Conservation (phyloP, 805 yeast genomes). For the Saccharomycopsis schoenii region DNA sequence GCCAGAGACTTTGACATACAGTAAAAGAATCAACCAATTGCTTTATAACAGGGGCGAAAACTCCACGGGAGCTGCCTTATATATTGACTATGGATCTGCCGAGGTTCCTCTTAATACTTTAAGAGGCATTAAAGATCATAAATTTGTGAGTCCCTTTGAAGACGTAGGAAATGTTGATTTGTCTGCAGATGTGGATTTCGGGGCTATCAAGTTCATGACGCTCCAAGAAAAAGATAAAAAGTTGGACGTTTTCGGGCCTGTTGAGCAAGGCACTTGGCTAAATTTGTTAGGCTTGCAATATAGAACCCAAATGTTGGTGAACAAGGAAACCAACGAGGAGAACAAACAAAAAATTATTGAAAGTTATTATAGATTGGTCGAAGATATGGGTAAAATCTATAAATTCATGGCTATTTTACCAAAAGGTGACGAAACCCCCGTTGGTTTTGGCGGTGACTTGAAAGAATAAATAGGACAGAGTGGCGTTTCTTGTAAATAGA, state of each 20-base stretch:
- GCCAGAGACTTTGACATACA: slow-evolving; percentile 56
- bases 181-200: slow-evolving; percentile 77
- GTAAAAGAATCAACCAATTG: slow-evolving; percentile 39
- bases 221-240: slow-evolving; percentile 20
- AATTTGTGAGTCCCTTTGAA: slow-evolving; percentile 64
- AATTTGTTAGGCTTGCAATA: slow-evolving; percentile 67
- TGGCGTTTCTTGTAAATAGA: no score
- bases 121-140: slow-evolving; percentile 65
- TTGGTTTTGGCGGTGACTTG: slow-evolving; percentile 41
- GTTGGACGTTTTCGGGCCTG: slow-evolving; percentile 42
- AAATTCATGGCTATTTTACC: slow-evolving; percentile 61
- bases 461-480: not conserved
- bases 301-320: slow-evolving; percentile 50
- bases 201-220: slow-evolving; percentile 36
- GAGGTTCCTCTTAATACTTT: slow-evolving; percentile 60
- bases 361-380: slow-evolving; percentile 55
- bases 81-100: slow-evolving; percentile 71
- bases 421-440: slow-evolving; percentile 31
- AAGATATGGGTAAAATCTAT: slow-evolving; percentile 69
- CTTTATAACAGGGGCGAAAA: slow-evolving; percentile 28
- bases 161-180: slow-evolving; percentile 74
- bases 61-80: slow-evolving; percentile 51
- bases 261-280: slow-evolving; percentile 72
- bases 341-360: slow-evolving; percentile 44
- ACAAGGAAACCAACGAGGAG: slow-evolving; percentile 29